Conservation (phyloP, 345 rosid genomes). For the Rhodamnia argentea region DNA sequence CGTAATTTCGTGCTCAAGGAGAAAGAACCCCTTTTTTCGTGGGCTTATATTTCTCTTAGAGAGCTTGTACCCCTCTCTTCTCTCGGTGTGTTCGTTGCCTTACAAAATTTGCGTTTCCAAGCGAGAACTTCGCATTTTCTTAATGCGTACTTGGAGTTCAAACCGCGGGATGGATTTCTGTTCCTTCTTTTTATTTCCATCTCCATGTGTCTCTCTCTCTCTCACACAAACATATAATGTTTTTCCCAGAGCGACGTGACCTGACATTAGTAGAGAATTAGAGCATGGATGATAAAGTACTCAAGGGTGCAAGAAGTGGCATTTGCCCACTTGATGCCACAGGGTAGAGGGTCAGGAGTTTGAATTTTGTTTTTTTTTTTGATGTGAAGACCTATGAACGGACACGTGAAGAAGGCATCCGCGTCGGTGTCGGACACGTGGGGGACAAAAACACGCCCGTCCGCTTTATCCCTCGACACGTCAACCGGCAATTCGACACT, state of each 20-base stretch:
- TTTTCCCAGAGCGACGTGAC: no score
- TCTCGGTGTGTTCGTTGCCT: not conserved
- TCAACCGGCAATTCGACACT: no score
- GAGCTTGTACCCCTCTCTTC: no score
- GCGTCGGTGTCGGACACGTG: no score
- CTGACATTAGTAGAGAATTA: not conserved
- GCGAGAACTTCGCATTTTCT: not conserved
- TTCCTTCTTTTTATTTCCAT: not conserved
- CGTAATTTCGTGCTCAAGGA: fast-evolving
- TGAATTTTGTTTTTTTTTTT: no score
- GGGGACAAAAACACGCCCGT: no score
- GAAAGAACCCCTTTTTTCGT: not conserved
- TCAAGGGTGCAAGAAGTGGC: not conserved
- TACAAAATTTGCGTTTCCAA: not conserved
- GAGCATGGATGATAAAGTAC: not conserved
- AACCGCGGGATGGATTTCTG: not conserved
- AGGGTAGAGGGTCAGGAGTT: not conserved
- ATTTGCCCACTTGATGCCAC: not conserved
- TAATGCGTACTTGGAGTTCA: not conserved
- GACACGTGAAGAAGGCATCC: no score
- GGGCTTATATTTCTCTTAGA: not conserved
- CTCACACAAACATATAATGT: not conserved
- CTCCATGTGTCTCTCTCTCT: not conserved
- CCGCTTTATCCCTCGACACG: no score
- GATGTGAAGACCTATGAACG: no score